phyloP scores from a whole-genome alignment of 2,329 filamentous ascomycete genomes.

The Botryotinia convoluta region DNA sequence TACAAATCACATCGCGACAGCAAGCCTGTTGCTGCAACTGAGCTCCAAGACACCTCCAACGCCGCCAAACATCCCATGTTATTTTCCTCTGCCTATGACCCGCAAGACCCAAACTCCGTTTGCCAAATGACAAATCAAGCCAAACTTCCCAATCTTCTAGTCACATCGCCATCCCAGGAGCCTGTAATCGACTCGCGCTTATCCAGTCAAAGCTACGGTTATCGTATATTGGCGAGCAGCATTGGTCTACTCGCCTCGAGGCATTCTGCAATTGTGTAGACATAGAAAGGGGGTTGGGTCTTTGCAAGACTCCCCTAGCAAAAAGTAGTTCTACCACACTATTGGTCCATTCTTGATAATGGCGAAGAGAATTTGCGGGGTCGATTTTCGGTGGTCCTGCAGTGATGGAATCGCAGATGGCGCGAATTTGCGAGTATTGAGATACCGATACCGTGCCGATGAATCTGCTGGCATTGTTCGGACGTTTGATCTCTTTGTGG shows the following conservation, averaged over 20 bases:
- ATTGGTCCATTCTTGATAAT: slow-evolving; percentile 16
- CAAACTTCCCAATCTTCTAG: slow-evolving; percentile 1
- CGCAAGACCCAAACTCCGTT: background rate
- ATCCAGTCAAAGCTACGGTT: slow-evolving; percentile 14
- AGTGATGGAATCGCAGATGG: slow-evolving; percentile 16
- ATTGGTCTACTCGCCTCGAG: slow-evolving; percentile 2
- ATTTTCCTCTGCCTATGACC: background rate
- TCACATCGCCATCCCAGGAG: slow-evolving; percentile 7
- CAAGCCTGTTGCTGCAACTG: background rate
- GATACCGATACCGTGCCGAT: slow-evolving; percentile 19
- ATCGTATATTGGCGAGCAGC: slow-evolving; percentile 16
- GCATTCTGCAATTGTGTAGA: background rate
- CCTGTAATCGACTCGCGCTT: slow-evolving; percentile 5
- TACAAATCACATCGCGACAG: background rate
- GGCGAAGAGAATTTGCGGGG: slow-evolving; percentile 9
- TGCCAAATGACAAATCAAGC: background rate
- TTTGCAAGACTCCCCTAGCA: background rate
- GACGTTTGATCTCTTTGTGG: slow-evolving; percentile 19
- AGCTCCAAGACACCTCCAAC: background rate
- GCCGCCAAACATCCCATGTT: background rate
- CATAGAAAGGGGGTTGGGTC: slow-evolving; percentile 1
- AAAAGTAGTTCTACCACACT: background rate
- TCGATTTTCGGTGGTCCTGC: slow-evolving; percentile 15
- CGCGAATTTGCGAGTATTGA: slow-evolving; percentile 11
- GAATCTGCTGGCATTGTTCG: slow-evolving; percentile 6